Conservation (phyloP, 2,329 filamentous ascomycete genomes). For the Periconia macrospinosa region DNA sequence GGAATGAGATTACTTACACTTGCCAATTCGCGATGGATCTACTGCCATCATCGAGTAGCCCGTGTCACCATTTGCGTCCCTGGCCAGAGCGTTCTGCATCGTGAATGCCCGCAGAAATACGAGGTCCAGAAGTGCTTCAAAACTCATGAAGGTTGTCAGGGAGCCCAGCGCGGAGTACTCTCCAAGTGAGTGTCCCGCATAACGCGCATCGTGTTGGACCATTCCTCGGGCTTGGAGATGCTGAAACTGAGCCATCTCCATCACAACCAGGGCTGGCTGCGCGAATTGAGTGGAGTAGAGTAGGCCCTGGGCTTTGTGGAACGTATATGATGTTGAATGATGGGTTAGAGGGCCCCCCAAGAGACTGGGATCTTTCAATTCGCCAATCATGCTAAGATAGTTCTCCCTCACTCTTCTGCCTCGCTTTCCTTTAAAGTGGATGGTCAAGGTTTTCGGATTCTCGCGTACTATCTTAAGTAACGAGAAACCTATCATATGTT, state of each 20-base stretch:
- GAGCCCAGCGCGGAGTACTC: constrained; percentile 12
- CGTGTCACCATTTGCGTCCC: constrained; percentile 8
- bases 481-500: no score
- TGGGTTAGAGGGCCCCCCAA: not conserved
- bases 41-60: constrained; percentile 17
- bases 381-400: no score
- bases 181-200: constrained; percentile 15
- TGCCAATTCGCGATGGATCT: constrained; percentile 7
- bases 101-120: constrained; percentile 13
- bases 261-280: constrained; percentile 14
- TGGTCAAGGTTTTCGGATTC: no score
- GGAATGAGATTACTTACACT: not conserved
- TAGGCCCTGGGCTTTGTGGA: constrained; percentile 5
- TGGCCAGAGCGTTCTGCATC: constrained; percentile 13
- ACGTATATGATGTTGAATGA: constrained; percentile 9
- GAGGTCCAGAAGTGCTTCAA: constrained; percentile 1
- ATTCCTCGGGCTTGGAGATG: constrained; percentile 7
- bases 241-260: constrained; percentile 10
- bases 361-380: no score
- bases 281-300: constrained; percentile 19
- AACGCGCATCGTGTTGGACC: not conserved
- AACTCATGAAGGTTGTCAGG: constrained; percentile 6
- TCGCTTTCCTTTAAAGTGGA: no score
- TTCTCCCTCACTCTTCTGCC: no score
- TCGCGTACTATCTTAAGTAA: no score